These are phyloP conservation scores for Tolypocladium ovalisporum DNA, from an alignment of 2,329 filamentous ascomycete species.

Conservation along the genomic window DNA sequence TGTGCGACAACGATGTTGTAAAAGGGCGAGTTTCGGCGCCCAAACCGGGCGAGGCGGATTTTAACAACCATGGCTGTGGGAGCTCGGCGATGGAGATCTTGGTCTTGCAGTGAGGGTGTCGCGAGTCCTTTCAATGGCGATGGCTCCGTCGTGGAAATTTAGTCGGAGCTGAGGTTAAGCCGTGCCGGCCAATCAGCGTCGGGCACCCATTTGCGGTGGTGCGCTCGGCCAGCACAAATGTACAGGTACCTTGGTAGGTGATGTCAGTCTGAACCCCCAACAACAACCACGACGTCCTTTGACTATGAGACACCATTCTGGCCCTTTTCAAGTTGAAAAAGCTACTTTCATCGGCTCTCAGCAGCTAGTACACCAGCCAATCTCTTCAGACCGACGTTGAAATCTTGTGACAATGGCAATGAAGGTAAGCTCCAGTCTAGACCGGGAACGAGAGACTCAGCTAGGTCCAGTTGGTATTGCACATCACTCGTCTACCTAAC, in stretches of 20 bases:
- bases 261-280: background rate
- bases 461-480: background rate
- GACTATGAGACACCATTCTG: background rate
- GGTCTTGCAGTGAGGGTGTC: background rate
- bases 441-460: background rate
- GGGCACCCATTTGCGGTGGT: background rate
- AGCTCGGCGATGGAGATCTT: background rate
- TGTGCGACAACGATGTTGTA: slow-evolving; percentile 98
- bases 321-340: background rate
- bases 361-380: background rate
- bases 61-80: slow-evolving; percentile 66
- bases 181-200: slow-evolving; percentile 15
- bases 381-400: background rate
- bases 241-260: background rate
- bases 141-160: slow-evolving; percentile 9
- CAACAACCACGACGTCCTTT: background rate
- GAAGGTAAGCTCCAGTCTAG: slow-evolving; percentile 15
- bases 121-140: background rate
- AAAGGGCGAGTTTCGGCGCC: slow-evolving; percentile 75
- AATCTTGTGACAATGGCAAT: slow-evolving; percentile 16
- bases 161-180: slow-evolving; percentile 23
- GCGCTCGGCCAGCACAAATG: background rate
- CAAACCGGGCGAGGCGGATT: slow-evolving; percentile 89
- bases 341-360: background rate
- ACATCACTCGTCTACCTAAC: background rate